Base-by-base conservation (phyloP, 768 basidiomycete species). In the Candolleomyces aberdarensis region DNA sequence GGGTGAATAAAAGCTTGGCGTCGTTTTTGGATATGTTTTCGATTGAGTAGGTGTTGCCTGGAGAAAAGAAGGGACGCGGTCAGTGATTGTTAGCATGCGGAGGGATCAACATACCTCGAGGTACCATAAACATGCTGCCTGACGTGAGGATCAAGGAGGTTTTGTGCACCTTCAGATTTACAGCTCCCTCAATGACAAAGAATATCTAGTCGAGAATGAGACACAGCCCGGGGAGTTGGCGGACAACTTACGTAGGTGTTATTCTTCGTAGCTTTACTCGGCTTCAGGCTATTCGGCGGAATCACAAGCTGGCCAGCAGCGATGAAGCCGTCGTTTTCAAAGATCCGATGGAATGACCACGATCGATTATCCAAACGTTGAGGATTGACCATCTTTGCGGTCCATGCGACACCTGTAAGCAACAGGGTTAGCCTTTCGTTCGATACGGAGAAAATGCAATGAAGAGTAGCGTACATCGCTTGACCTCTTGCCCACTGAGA, bases 331-430 rank as follows among this genome's bases (percentile, higher is more conserved):
- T 86, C 91, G 63, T 98, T 96, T 29, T 89, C 87, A 67, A 95
- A 96, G 19, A 97, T 83, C 75, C 94, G 95, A 69, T 96, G 90
- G 72, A 93, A 99, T 20, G 78, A 80, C 87, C 95, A 98, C 11
- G 80, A 80, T 56, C 81, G 81, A 62, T 86, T 85, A 9, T 78
- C 80, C 0, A 91, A 85, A n/a, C 77, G 69, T 59, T 80, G 78
- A 1, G 88, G 89, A 1, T 81, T 67, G 14, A 94, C 79, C 83
- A 88, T 85, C 50, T 78, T 82, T 3, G 83, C 77, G 5, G 94
- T 89, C 70, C 86, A 94, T 4, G 89, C 91, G 63, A 97, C 83
- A 48, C 90, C 94, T 95, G 66, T 19, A 40, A 62, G 36, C 55
- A 20, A 58, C 32, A 52, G 59, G 43, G 39, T 10, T 57, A 29